A percentile compares a stretch with the other conserved stretches of the same genome.
These are phyloP conservation scores for Phytophthora boehmeriae DNA, from an alignment of 352 stramenopile species.

Conservation along the genomic window DNA sequence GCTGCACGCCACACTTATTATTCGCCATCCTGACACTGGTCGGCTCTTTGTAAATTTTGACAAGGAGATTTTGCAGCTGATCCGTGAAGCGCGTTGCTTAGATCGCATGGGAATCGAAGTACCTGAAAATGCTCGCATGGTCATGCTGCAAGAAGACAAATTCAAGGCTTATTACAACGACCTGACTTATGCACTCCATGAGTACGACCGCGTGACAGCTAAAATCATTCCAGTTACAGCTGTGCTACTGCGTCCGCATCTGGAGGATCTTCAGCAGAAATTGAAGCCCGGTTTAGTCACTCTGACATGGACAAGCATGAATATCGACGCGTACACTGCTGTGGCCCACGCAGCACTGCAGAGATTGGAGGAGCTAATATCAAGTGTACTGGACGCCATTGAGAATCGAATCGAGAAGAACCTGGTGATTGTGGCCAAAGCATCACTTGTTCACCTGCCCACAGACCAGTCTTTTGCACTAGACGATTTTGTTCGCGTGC, in stretches of 20 bases:
- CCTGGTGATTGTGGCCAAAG: constrained; percentile 79
- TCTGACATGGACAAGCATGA: constrained; percentile 92
- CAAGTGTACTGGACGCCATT: constrained; percentile 81
- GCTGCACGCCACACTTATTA: constrained; percentile 85
- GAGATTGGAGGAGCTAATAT: constrained; percentile 83
- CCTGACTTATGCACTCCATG: constrained; percentile 75
- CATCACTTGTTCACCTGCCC: constrained; percentile 77
- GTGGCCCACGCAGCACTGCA: constrained; percentile 68
- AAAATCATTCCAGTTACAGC: constrained; percentile 78
- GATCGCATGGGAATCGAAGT: constrained; percentile 86
- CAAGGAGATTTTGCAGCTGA: constrained; percentile 88
- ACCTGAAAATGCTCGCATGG: constrained; percentile 81
- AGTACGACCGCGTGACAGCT: constrained; percentile 79
- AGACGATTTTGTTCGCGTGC: constrained; percentile 86
- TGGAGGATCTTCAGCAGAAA: constrained; percentile 80
- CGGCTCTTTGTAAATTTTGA: constrained; percentile 91
- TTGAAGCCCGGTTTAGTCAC: constrained; percentile 82
- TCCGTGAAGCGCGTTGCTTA: constrained; percentile 85
- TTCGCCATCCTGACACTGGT: constrained; percentile 71
- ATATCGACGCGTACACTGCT: constrained; percentile 85
- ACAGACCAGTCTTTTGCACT: constrained; percentile 86
- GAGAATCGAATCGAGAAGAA: constrained; percentile 89
- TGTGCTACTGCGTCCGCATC: constrained; percentile 61
- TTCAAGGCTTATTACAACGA: constrained; percentile 90
- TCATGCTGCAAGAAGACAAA: constrained; percentile 88